A percentile compares a stretch with the other conserved stretches of the same genome.
phyloP scores from a whole-genome alignment of 23 red algal species.

The Agarophyton chilense region DNA sequence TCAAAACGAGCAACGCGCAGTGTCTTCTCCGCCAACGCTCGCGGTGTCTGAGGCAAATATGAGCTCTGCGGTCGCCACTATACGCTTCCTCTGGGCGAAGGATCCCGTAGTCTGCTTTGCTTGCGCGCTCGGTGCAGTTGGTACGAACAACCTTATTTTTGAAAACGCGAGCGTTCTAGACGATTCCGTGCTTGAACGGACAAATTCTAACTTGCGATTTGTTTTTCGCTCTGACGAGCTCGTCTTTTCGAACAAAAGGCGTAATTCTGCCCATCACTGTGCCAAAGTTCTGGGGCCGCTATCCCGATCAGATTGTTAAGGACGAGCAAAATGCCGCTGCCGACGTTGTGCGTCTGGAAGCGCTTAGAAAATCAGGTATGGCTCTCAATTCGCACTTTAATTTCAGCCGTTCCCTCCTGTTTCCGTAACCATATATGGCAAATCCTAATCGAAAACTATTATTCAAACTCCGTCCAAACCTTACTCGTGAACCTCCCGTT shows the following conservation, averaged over 20 bases:
- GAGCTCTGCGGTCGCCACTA: not conserved
- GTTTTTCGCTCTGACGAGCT: not conserved
- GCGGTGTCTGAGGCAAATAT: not conserved
- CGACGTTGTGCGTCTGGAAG: conserved; percentile 9
- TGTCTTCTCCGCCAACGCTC: not conserved
- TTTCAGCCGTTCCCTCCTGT: not conserved
- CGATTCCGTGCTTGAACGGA: not conserved
- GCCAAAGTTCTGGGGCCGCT: conserved; percentile 48
- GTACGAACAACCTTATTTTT: not conserved
- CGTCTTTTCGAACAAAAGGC: not conserved
- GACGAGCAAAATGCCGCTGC: conserved; percentile 38
- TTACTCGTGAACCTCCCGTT: not conserved
- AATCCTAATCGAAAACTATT: not conserved
- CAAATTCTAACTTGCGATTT: not conserved
- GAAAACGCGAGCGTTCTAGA: not conserved
- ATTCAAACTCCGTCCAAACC: not conserved
- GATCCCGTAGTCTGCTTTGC: conserved; percentile 68
- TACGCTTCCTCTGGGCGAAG: conserved; percentile 37
- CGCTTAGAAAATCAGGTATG: conserved; percentile 62
- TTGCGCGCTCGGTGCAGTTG: conserved; percentile 41
- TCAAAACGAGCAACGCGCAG: too few relatives aligned
- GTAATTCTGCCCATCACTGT: conserved; percentile 30
- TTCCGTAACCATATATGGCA: too few relatives aligned
- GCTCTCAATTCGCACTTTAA: too few relatives aligned
- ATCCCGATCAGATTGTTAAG: conserved; percentile 34